Percentiles rank a stretch among this genome's conserved stretches.
Conservation (phyloP, 768 basidiomycete species). For the Candolleomyces aberdarensis region DNA sequence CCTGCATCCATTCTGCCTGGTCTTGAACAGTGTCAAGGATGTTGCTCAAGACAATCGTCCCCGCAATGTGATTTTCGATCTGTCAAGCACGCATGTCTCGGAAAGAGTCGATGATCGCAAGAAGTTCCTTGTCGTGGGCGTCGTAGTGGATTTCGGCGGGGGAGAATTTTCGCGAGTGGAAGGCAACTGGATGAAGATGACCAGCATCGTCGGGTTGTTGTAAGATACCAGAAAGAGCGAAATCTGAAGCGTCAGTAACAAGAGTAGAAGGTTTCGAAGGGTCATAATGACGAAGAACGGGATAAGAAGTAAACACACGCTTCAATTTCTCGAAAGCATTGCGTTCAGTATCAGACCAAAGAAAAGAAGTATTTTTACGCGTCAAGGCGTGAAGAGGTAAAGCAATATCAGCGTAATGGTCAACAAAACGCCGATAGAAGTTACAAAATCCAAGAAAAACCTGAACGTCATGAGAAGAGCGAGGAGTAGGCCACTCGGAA, state of each 20-base stretch:
- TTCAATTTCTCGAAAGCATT: background rate
- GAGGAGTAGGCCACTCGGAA: background rate
- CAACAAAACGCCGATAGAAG: conserved; percentile 5
- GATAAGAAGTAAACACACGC: conserved; percentile 16
- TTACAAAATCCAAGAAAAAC: conserved; percentile 15
- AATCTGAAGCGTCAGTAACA: conserved; percentile 27
- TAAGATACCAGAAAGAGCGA: conserved; percentile 28
- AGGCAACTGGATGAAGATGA: background rate
- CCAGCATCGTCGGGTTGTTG: conserved; percentile 3
- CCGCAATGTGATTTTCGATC: no score
- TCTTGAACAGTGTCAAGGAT: no score
- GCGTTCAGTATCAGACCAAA: conserved; percentile 20
- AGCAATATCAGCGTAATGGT: background rate
- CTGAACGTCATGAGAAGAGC: conserved; percentile 23
- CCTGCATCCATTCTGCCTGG: no score
- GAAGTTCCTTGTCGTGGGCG: conserved; percentile 5
- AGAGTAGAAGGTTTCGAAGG: conserved; percentile 20
- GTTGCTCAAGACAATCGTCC: no score
- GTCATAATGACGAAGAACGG: conserved; percentile 20
- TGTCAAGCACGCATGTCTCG: conserved; percentile 29
- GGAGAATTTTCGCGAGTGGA: background rate
- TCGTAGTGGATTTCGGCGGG: conserved; percentile 4
- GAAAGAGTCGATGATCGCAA: conserved; percentile 1
- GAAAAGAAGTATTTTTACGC: conserved; percentile 11
- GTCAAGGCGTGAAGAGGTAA: background rate